Evolutionary conservation across 73 alveolate genomes (phyloP).

Genomic region (Paramecium primaurelia): DNA sequence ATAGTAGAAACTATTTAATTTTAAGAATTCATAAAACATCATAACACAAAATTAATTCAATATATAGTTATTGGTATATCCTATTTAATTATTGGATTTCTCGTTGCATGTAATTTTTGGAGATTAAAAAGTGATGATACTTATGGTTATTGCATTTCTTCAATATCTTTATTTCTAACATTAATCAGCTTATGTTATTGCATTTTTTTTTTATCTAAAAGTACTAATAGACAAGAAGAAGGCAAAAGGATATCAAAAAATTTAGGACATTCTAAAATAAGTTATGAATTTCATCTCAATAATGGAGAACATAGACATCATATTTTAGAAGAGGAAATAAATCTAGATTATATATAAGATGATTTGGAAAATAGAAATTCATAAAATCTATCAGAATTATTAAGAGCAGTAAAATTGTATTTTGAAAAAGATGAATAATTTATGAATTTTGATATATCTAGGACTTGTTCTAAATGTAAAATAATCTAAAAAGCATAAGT

Average conservation of each 20-base stretch:
- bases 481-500: not conserved
- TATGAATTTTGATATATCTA: not conserved
- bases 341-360: not conserved
- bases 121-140: not conserved
- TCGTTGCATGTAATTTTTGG: not conserved
- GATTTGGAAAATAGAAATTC: not conserved
- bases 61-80: not conserved
- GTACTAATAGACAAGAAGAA: not conserved
- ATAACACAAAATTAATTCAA: not conserved
- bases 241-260: not conserved
- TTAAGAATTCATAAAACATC: not conserved
- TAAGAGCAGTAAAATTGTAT: not conserved
- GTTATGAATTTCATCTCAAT: not conserved
- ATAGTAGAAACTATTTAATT: not conserved
- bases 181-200: not conserved
- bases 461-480: not conserved
- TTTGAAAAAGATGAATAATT: not conserved
- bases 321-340: not conserved
- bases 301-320: not conserved
- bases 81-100: not conserved
- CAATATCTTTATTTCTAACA: not conserved
- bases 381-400: not conserved
- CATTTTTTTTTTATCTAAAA: not conserved
- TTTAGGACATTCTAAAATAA: conserved; percentile 1
- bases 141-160: not conserved